These are phyloP conservation scores for Aspergillus fijiensis DNA, from an alignment of 2,329 filamentous ascomycete genomes.

Conservation along the genomic window DNA sequence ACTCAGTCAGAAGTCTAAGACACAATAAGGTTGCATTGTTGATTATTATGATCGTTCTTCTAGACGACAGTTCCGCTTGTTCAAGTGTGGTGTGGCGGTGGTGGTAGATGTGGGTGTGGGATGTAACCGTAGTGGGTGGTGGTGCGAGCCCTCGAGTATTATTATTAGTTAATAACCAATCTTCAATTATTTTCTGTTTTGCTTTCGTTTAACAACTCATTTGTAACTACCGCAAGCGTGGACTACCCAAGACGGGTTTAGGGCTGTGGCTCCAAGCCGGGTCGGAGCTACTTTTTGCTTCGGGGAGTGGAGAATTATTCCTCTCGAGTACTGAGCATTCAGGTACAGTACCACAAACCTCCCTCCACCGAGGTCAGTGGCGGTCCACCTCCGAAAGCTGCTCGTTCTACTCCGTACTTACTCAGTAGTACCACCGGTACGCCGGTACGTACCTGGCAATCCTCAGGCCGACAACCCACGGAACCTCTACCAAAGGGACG, in stretches of 20 bases:
- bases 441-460: not conserved
- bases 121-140: not conserved
- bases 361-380: not conserved
- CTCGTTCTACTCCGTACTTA: not conserved
- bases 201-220: too few species aligned
- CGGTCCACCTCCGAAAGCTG: not conserved
- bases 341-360: not conserved
- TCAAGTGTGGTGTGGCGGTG: not conserved
- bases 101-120: not conserved
- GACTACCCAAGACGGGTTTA: not conserved
- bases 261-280: too few species aligned
- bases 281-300: not conserved
- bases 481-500: slow-evolving; percentile 4
- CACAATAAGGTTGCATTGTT: not conserved
- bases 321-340: not conserved
- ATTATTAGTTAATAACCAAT: too few species aligned
- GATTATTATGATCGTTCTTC: not conserved
- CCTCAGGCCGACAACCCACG: slow-evolving; percentile 8
- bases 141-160: too few species aligned
- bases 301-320: not conserved
- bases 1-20: too few species aligned
- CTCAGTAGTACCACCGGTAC: not conserved
- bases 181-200: too few species aligned
- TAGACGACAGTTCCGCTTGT: not conserved
- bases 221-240: not conserved